Base-by-base conservation (phyloP, 1,284 basidiomycete species). In the Trametes hirsuta region DNA sequence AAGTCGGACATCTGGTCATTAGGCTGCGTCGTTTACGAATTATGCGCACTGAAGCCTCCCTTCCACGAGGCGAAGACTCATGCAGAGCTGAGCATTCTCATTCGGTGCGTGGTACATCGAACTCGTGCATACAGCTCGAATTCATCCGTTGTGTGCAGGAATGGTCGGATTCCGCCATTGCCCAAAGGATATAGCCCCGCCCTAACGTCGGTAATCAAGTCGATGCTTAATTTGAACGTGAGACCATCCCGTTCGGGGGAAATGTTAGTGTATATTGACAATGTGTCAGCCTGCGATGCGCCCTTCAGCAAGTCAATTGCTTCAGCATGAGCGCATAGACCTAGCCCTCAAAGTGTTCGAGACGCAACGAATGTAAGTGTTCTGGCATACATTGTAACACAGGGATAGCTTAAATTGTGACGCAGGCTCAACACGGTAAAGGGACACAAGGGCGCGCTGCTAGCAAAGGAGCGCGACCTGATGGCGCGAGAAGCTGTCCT, bases 1-100 rank as follows among this genome's bases (percentile, higher is more conserved):
- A 98, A 98, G 77, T 95, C 93, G 0, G 96, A 99, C 71, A 97
- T 99, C 51, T 99, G 97, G 97, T 96, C 94, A 11, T 83, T 98
- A 37, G 97, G 96, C 1, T 99, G 97, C 75, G 82, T 98, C 42
- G 93, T 98, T 40, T 98, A 93, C 74, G 96, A 98, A 76, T 84
- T 98, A 51, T 98, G 96, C 68, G 94, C 96, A 0, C 81, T 94
- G 53, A 90, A 91, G 67, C 94, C 94, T 0, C 94, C 94, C 10
- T 96, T 96, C 68, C 90, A 94, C 68, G 93, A 95, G 75, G 94
- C 94, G 0, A 88, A 92, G 72, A 94, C 93, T 0, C 94, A 95
- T 64, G 82, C 85, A 0, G 93, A 96, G 70, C 80, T 96, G 11
- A 92, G 89, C 56, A 86, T 89, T 62, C 84, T 90, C 60, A 93